Evolutionary conservation across 2,329 filamentous ascomycete genomes (phyloP).

Genomic region (Diaporthe sp.): DNA sequence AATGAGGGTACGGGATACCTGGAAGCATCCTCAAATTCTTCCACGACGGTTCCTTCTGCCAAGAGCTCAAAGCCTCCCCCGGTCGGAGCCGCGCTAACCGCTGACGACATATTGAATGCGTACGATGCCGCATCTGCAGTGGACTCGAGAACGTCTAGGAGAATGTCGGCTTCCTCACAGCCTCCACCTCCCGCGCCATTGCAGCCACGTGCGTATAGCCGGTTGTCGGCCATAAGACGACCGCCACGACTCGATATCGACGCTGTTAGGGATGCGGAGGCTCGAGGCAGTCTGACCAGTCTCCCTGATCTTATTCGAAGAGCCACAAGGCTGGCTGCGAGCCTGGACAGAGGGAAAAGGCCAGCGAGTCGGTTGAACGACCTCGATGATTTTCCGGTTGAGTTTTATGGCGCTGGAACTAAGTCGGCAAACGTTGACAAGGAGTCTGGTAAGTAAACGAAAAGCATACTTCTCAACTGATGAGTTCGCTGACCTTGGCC

Average conservation of each 20-base stretch:
- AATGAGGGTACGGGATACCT: conserved; percentile 61
- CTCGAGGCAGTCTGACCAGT: conserved; percentile 90
- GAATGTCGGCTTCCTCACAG: conserved; percentile 44
- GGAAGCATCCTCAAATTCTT: conserved; percentile 62
- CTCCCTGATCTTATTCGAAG: conserved; percentile 90
- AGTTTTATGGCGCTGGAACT: conserved; percentile 54
- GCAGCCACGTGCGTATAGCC: conserved; percentile 54
- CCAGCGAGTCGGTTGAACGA: conserved; percentile 72
- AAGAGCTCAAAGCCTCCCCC: conserved; percentile 45
- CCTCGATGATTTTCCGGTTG: conserved; percentile 64
- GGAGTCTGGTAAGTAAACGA: conserved; percentile 55
- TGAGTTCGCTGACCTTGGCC: conserved; percentile 44
- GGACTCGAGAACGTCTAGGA: conserved; percentile 53
- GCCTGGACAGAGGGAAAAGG: conserved; percentile 85
- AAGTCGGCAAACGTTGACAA: conserved; percentile 52
- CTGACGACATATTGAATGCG: conserved; percentile 64
- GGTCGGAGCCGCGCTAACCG: conserved; percentile 50
- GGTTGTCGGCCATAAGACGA: conserved; percentile 68
- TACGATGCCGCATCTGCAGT: conserved; percentile 64
- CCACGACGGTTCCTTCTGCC: conserved; percentile 55
- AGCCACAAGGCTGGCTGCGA: conserved; percentile 87
- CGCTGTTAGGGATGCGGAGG: conserved; percentile 84
- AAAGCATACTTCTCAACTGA: neutral
- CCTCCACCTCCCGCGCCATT: conserved; percentile 44
- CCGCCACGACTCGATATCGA: conserved; percentile 87